Conservation (phyloP, 1,284 basidiomycete species). For the Boletus holoroseus region DNA sequence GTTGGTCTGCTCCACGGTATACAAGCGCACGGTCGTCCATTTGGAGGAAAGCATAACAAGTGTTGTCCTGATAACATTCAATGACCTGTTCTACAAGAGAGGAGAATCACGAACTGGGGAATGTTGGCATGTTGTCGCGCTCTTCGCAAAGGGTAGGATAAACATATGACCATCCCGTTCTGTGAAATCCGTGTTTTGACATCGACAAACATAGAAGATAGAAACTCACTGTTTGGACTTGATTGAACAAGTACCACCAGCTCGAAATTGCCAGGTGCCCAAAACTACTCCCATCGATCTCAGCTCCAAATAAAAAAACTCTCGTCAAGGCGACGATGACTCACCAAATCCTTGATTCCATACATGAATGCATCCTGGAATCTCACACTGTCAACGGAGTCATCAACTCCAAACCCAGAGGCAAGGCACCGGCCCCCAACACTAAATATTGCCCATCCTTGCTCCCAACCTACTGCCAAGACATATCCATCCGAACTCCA, state of each 20-base stretch:
- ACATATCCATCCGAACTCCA: conserved; percentile 97
- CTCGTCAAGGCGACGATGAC: conserved; percentile 17
- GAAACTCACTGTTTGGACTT: conserved; percentile 43
- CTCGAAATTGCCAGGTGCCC: conserved; percentile 88
- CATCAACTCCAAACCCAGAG: conserved; percentile 68
- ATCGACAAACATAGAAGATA: background rate
- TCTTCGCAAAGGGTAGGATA: conserved; percentile 89
- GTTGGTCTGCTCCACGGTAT: conserved; percentile 96
- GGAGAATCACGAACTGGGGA: conserved; percentile 59
- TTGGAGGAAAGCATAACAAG: conserved; percentile 91
- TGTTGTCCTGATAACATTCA: conserved; percentile 65
- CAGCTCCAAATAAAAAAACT: conserved; percentile 2
- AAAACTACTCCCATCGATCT: conserved; percentile 56
- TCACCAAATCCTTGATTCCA: conserved; percentile 63
- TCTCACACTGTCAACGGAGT: conserved; percentile 54
- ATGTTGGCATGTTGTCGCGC: conserved; percentile 87
- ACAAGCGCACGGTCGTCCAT: conserved; percentile 92
- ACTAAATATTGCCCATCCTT: conserved; percentile 90
- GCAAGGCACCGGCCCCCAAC: conserved; percentile 84
- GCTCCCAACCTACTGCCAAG: conserved; percentile 90
- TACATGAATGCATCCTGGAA: conserved; percentile 85
- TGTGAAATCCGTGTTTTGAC: conserved; percentile 23
- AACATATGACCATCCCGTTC: conserved; percentile 70
- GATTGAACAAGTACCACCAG: conserved; percentile 64
- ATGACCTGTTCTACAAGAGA: background rate